Base-by-base conservation (phyloP, 352 stramenopile species). In the Phytophthora macrochlamydospora region DNA sequence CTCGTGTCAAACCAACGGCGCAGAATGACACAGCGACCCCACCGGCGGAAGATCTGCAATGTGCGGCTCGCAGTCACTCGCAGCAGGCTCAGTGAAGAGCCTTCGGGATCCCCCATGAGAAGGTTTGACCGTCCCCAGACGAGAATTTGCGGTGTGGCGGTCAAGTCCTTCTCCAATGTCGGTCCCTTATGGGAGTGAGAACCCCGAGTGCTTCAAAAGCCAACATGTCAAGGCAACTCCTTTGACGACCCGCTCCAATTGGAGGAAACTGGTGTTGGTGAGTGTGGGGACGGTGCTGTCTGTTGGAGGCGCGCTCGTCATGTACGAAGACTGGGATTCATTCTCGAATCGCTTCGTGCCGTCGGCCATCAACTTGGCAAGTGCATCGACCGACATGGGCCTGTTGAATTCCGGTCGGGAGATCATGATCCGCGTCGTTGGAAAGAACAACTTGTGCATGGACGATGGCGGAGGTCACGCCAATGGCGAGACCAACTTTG, bases 291-390 rank as follows among this genome's bases (percentile, higher is more conserved):
- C 56, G 5, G 51, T 33, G 9, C 63, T 71, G 11, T 66, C 56
- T 30, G 43, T 71, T 31, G 63, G 57, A 9, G 61, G 57, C 29
- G 33, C 63, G 11, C n/a, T 67, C 28, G 63, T 51, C 44, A 67
- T 65, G 44, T 67, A 51, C 30, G 56, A 71, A 62, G 57, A 57
- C 45, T 71, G 57, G 56, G 61, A 32, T n/a, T 64, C 56, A 12
- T 66, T 63, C 28, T 3, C 48, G 9, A 33, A 33, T 1, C 9
- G 44, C 7, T 28, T 42, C 9, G 35, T 40, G 6, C 35, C 35
- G 9, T 40, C 35, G 35, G 35, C 35, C 6, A 40, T 40, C 6
- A 40, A 6, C 6, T 11, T 40, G 35, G 35, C 35, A 11, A 40
- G 35, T 40, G 35, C 35, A 48, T 7, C 12, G 9, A 14, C 42